Conservation (phyloP, 129 eudicot species). For the Lactuca sativa region DNA sequence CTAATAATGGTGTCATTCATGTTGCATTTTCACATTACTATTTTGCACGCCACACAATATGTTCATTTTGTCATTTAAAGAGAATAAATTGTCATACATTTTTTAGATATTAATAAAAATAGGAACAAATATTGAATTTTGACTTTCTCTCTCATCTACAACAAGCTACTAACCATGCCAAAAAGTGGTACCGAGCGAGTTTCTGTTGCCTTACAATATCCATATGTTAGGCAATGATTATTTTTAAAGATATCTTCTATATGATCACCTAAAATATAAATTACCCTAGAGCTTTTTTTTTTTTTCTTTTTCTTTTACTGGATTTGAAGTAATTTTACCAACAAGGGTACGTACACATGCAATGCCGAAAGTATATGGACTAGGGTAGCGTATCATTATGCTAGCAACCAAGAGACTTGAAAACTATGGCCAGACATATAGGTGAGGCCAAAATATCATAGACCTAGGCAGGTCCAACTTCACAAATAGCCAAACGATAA, state of each 20-base stretch:
- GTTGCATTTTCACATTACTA: too few relatives aligned
- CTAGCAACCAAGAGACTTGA: background rate
- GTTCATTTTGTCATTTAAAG: too few relatives aligned
- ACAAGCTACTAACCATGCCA: too few relatives aligned
- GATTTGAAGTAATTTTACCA: background rate
- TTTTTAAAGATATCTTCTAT: too few relatives aligned
- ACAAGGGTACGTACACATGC: background rate
- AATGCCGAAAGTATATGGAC: background rate
- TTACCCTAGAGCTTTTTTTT: background rate
- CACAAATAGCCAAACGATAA: background rate
- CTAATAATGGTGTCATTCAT: too few relatives aligned
- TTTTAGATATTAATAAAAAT: too few relatives aligned
- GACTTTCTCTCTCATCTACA: too few relatives aligned
- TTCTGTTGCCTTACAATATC: too few relatives aligned
- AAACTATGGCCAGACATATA: background rate
- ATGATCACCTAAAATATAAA: background rate
- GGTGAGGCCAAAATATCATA: background rate
- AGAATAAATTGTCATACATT: too few relatives aligned
- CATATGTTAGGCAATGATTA: background rate
- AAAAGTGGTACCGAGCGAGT: too few relatives aligned
- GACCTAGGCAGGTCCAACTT: background rate
- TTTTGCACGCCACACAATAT: too few relatives aligned
- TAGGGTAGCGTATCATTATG: background rate
- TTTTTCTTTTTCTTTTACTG: background rate
- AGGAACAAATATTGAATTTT: too few relatives aligned